phyloP scores from a whole-genome alignment of 345 rosid genomes.

The Salix suchowensis region DNA sequence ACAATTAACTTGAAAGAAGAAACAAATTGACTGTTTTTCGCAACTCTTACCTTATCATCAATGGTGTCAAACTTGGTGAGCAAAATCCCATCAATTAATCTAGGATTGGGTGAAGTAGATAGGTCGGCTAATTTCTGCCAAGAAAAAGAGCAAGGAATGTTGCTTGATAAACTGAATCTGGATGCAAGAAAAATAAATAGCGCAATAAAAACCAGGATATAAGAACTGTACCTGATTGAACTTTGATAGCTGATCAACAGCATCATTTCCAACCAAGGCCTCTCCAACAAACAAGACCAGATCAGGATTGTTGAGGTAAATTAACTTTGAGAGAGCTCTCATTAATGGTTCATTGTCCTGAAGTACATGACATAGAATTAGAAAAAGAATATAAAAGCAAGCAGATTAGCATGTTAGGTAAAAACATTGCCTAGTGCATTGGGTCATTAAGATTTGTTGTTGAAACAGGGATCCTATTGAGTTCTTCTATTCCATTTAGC shows the following conservation, averaged over 20 bases:
- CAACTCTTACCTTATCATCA: slow-evolving; percentile 73
- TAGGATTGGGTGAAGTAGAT: slow-evolving; percentile 62
- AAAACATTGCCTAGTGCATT: background rate
- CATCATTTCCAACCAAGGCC: slow-evolving; percentile 98
- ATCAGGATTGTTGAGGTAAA: slow-evolving; percentile 80
- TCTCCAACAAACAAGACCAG: slow-evolving; percentile 97
- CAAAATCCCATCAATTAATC: slow-evolving; percentile 88
- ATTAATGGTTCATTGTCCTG: slow-evolving; percentile 96
- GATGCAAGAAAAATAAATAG: background rate
- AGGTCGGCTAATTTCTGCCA: slow-evolving; percentile 84
- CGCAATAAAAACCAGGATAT: background rate
- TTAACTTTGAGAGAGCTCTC: slow-evolving; percentile 96
- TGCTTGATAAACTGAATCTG: slow-evolving; percentile 5
- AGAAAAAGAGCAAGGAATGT: background rate
- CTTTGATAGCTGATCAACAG: slow-evolving; percentile 89
- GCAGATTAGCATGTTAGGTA: background rate
- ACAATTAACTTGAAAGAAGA: background rate
- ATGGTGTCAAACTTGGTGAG: slow-evolving; percentile 95
- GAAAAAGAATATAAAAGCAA: background rate
- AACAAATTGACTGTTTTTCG: background rate
- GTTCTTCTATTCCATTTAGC: background rate
- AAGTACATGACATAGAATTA: slow-evolving; percentile 1
- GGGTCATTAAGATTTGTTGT: background rate
- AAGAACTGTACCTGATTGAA: slow-evolving; percentile 71
- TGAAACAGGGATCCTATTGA: background rate